Conservation (phyloP, 2,329 filamentous ascomycete species). For the Scopulariopsis brevicaulis region DNA sequence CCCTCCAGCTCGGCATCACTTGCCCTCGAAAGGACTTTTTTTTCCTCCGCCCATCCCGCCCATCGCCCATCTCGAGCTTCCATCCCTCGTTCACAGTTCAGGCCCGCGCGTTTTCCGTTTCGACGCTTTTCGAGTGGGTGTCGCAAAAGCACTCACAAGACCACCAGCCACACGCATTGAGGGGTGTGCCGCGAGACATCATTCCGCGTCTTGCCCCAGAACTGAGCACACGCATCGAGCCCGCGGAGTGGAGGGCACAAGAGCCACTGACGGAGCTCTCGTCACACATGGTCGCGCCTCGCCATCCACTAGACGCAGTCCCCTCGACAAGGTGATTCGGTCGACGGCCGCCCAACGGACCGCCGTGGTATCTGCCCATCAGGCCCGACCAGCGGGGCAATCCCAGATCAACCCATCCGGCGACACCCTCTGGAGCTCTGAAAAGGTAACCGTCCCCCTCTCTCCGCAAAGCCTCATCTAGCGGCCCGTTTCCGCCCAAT, state of each 20-base stretch:
- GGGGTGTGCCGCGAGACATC: not conserved
- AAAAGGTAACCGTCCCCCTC: not conserved
- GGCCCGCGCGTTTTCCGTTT: not conserved
- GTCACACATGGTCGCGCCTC: not conserved
- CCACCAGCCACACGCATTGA: not conserved
- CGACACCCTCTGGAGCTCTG: not conserved
- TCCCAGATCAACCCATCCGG: not conserved
- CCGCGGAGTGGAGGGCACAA: not conserved
- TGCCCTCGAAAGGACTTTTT: not conserved
- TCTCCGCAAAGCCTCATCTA: not conserved
- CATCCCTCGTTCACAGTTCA: not conserved
- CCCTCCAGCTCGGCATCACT: not conserved
- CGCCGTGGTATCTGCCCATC: not conserved
- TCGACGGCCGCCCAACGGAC: not conserved
- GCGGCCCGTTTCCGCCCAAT: not conserved
- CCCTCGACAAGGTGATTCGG: not conserved
- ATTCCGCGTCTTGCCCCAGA: not conserved
- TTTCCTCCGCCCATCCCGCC: not conserved
- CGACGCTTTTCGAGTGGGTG: not conserved
- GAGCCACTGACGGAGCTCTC: not conserved
- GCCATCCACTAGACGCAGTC: not conserved
- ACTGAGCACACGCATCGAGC: not conserved
- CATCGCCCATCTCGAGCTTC: not conserved
- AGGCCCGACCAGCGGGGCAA: not conserved
- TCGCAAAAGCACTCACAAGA: not conserved